Evolutionary conservation across 2,329 filamentous ascomycete species (phyloP).

Genomic region (Trichoderma sp.): DNA sequence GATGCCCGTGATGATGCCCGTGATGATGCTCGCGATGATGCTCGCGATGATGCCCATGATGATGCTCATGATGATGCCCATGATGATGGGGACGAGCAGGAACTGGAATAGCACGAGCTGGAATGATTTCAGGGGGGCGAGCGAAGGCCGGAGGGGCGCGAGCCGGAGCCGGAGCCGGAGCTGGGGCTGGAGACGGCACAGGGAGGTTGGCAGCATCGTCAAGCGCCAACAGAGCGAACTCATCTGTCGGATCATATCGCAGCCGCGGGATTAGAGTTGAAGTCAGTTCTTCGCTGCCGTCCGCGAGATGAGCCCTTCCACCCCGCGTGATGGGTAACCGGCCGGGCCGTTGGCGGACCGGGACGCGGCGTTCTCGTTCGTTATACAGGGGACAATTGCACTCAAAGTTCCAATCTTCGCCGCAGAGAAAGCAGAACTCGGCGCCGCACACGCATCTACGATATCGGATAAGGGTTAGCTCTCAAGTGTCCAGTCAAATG

Average conservation of each 20-base stretch:
- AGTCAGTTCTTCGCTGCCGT: not conserved
- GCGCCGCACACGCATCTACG: conserved; percentile 10
- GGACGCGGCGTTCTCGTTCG: not conserved
- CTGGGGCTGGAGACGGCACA: not conserved
- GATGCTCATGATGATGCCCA: not conserved
- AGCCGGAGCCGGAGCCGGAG: no score
- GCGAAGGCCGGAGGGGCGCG: not conserved
- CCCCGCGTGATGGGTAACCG: conserved; percentile 1
- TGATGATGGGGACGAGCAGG: not conserved
- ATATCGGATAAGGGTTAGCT: not conserved
- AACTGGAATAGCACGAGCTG: no score
- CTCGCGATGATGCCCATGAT: not conserved
- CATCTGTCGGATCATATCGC: conserved; percentile 18
- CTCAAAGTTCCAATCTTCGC: not conserved
- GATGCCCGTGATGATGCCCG: not conserved
- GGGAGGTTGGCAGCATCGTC: not conserved
- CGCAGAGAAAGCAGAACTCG: conserved; percentile 17
- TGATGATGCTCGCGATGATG: not conserved
- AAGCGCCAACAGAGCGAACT: not conserved
- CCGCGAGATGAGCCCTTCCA: not conserved
- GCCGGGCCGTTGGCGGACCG: not conserved
- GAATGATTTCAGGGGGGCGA: not conserved
- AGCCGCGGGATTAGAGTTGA: not conserved
- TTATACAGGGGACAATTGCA: not conserved
- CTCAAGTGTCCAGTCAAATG: no score